Conservation (phyloP, 225 moss, liverwort and hornwort species). For the Straminergon stramineum region DNA sequence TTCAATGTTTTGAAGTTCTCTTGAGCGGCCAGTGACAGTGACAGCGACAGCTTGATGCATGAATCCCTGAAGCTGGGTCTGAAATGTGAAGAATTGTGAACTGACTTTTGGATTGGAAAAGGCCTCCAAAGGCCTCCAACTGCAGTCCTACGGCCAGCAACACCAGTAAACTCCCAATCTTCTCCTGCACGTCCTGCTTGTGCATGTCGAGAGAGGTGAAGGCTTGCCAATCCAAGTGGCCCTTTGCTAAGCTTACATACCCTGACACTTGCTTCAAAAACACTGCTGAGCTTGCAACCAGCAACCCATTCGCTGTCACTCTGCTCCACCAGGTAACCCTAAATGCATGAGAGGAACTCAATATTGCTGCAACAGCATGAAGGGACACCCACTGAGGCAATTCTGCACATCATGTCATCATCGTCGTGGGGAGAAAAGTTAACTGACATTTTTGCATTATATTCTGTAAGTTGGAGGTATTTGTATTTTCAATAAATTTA, state of each 20-base stretch:
- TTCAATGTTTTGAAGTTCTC: no score
- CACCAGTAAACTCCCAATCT: slow-evolving; percentile 39
- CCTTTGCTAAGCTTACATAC: not conserved
- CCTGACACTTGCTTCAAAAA: slow-evolving; percentile 22
- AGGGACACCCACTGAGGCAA: slow-evolving; percentile 42
- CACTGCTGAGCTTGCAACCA: slow-evolving; percentile 7
- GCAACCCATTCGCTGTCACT: slow-evolving; percentile 7
- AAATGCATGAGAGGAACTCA: slow-evolving; percentile 42
- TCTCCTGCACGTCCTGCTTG: slow-evolving; percentile 32
- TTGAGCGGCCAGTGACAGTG: not conserved
- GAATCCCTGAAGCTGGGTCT: not conserved
- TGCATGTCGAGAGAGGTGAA: slow-evolving; percentile 38
- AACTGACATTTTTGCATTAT: not conserved
- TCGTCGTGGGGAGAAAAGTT: not conserved
- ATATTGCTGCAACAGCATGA: slow-evolving; percentile 22
- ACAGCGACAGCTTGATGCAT: not conserved
- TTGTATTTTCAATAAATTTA: not conserved
- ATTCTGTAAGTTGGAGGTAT: no score
- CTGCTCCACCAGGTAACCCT: slow-evolving; percentile 21
- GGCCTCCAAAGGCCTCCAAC: slow-evolving; percentile 4
- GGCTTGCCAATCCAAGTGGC: slow-evolving; percentile 27
- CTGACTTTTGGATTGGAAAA: not conserved
- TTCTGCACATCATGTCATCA: not conserved
- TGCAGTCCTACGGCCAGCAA: slow-evolving; percentile 36
- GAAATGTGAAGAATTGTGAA: not conserved